Evolutionary conservation across 2,329 filamentous ascomycete genomes (phyloP), one percentile per base, ranked within the genome.

Genomic region (Claviceps lovelessii): DNA sequence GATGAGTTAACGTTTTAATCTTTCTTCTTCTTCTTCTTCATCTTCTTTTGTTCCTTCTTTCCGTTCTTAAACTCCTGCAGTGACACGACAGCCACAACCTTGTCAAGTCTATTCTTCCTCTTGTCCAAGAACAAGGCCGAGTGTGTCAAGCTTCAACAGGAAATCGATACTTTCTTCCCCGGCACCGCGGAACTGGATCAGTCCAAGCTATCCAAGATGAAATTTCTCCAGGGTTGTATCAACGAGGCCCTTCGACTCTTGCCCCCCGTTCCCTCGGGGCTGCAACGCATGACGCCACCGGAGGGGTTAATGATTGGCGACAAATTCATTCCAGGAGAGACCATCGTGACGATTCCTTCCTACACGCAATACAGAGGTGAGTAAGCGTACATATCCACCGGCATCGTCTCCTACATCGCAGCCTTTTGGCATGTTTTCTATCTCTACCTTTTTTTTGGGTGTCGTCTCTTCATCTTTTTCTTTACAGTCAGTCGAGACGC

Each of bases 181-280:
- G 11, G 29, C 2, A 8, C 9, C 17, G 56, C 59, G 10, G 44
- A 48, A 2, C 46, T 55, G 8, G 62, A 62, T n/a, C 54, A 57
- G 46, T 52, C 49, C 10, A 58, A 51, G 0, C 58, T 67, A 5
- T 58, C 59, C 3, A 61, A 60, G 44, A 55, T 67, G 35, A 54
- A 57, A 17, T 61, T 65, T 46, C 63, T 72, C 11, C 63, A 68
- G 49, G 71, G 67, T 3, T 61, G 63, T 41, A 68, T 75, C 49
- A 65, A 74, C 49, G 73, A 76, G 57, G 52, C 67, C 0, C 61
- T 73, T 39, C 63, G 72, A 0, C 58, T 74, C 4, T 61, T 68
- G 46, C 70, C 72, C 1, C 60, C 71, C 1, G 66, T 72, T 0
- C 66, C 67, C 0, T 63, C 63, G 2, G 70, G 68, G 2, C 37